These are phyloP conservation scores for Euphorbia celastroides DNA, from an alignment of 441 rosid genomes.

Conservation along the genomic window DNA sequence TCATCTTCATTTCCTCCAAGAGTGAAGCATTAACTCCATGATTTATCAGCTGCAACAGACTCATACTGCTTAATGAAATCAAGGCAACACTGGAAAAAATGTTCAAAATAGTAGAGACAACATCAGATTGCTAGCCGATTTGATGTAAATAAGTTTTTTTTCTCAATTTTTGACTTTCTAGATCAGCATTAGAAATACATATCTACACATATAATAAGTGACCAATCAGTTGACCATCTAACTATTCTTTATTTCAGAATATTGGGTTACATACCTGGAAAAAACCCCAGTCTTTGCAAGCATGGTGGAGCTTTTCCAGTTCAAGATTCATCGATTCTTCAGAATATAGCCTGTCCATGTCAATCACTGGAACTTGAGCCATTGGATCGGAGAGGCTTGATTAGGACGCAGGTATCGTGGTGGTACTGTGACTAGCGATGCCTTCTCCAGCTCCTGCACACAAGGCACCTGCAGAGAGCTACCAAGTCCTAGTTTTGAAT, in stretches of 20 bases:
- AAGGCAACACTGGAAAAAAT: too few species aligned
- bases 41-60: conserved; percentile 20
- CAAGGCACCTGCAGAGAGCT: conserved; percentile 24
- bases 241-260: neutral
- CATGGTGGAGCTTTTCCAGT: conserved; percentile 3
- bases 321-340: conserved; percentile 5
- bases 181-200: too few species aligned
- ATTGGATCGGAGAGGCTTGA: neutral
- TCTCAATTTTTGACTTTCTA: too few species aligned
- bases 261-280: conserved; percentile 8
- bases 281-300: conserved; percentile 21
- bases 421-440: conserved; percentile 9
- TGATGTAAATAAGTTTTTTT: too few species aligned
- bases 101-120: too few species aligned
- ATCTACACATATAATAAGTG: too few species aligned
- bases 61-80: neutral
- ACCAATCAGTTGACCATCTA: too few species aligned
- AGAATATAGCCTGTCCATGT: conserved; percentile 9
- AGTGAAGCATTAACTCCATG: conserved; percentile 22
- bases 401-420: conserved; percentile 10
- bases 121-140: too few species aligned
- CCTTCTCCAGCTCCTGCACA: conserved; percentile 26
- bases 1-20: conserved; percentile 17
- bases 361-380: conserved; percentile 16
- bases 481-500: neutral